Percentiles rank a stretch among this genome's conserved stretches.
Conservation (phyloP, 2,329 filamentous ascomycete genomes). For the Zymoseptoria passerinii region DNA sequence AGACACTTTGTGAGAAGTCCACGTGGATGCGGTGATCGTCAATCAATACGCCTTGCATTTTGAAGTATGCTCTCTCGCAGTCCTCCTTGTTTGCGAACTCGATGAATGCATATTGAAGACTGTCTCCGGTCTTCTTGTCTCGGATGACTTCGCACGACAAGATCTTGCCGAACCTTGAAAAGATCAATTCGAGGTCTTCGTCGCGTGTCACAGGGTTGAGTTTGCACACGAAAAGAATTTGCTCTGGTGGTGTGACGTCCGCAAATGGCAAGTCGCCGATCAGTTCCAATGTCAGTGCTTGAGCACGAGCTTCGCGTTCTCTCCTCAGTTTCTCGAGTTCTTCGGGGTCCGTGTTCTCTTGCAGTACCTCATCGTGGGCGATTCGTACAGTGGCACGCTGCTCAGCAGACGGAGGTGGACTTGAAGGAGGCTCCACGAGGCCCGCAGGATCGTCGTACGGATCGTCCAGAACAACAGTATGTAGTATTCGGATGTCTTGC, state of each 20-base stretch:
- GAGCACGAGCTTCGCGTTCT: slow-evolving; percentile 84
- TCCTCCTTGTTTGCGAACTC: slow-evolving; percentile 89
- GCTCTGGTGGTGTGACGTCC: slow-evolving; percentile 94
- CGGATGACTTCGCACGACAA: slow-evolving; percentile 92
- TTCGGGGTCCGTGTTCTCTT: slow-evolving; percentile 72
- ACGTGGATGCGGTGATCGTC: slow-evolving; percentile 97
- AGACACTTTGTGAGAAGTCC: slow-evolving; percentile 92
- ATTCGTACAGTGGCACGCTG: slow-evolving; percentile 90
- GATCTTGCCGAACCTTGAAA: slow-evolving; percentile 92
- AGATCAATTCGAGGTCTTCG: slow-evolving; percentile 89
- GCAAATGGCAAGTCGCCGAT: slow-evolving; percentile 96
- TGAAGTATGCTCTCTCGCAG: slow-evolving; percentile 93
- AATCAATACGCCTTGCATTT: slow-evolving; percentile 96
- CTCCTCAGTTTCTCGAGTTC: slow-evolving; percentile 69
- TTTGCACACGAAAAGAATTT: slow-evolving; percentile 97
- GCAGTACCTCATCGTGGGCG: slow-evolving; percentile 75
- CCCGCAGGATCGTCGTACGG: slow-evolving; percentile 77
- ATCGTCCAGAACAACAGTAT: slow-evolving; percentile 86
- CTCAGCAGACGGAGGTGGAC: slow-evolving; percentile 71
- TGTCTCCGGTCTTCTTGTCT: slow-evolving; percentile 88
- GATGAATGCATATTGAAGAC: slow-evolving; percentile 94
- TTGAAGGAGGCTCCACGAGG: slow-evolving; percentile 66
- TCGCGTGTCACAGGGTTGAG: slow-evolving; percentile 94
- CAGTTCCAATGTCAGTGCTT: slow-evolving; percentile 93
- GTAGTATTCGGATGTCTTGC: slow-evolving; percentile 89